Base-by-base conservation (phyloP, 2,329 filamentous ascomycete genomes). In the Neurospora sp. region DNA sequence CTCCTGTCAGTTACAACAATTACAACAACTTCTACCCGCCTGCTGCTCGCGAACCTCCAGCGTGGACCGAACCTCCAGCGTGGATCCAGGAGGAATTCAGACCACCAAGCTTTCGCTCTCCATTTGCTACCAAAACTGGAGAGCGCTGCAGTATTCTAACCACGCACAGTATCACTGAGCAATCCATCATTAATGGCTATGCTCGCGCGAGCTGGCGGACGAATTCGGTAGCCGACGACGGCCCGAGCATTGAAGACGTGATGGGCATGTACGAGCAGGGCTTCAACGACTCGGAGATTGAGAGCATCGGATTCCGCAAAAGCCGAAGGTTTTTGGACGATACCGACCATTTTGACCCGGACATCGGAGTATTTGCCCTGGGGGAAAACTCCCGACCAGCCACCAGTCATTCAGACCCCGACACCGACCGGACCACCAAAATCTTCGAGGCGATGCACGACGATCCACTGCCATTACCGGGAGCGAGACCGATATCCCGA, bases 81-180 rank as follows among this genome's bases (percentile, higher is more conserved):
- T 86, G 86, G 79, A 75, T 85, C 72, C 52, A 62, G 12, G 52
- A 62, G 28, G 52, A 62, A 28, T 62, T 33, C 12, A 62, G 52
- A 15, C 52, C 52, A 36, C 52, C 52, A 62, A 62, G 86, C 78
- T 86, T 83, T 74, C 84, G 86, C 69, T 87, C 86, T 15, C 86
- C 88, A 72, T 78, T 84, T 82, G 36, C 85, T 85, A 39, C 93
- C 90, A 33, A 86, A 85, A 2, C 74, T 77, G 11, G 92, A 1
- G 92, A 95, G 77, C 86, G 92, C 72, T 96, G 92, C 78, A 97
- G 93, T 77, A 85, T 96, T 67, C 79, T 90, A 73, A 96, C 93
- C 3, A 88, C 88, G 71, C 96, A 91, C 82, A 84, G 89, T 68
- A 91, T 81, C 81, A 78, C 77, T 6, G 73, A 77, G 52, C 96